phyloP scores from a whole-genome alignment of 306 rosid genomes.

The Casuarina equisetifolia region DNA sequence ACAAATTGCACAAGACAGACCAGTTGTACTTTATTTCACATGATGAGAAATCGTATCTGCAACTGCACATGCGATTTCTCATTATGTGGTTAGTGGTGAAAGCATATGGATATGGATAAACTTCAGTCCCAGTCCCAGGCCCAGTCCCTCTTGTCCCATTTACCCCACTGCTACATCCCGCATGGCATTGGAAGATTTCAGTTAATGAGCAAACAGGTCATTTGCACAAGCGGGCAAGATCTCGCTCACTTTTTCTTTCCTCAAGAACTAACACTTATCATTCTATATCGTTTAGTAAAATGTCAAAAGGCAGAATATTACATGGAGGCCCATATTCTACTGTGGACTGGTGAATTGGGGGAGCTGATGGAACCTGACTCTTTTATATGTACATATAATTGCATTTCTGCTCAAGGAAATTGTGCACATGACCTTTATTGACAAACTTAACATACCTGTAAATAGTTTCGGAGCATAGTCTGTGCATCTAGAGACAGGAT shows the following conservation, averaged over 20 bases:
- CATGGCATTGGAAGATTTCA: no score
- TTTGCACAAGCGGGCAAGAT: not conserved
- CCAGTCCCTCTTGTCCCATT: not conserved
- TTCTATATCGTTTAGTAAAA: constrained; percentile 4
- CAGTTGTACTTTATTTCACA: not conserved
- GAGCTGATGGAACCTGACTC: not conserved
- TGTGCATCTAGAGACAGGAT: constrained; percentile 81
- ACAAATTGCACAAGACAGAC: constrained; percentile 1
- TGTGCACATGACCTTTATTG: constrained; percentile 4
- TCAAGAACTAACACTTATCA: not conserved
- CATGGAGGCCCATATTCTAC: not conserved
- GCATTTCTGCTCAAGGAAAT: constrained; percentile 12
- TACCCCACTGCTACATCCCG: no score
- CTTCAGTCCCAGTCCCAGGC: no score
- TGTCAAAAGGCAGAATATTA: constrained; percentile 4
- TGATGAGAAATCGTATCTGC: not conserved
- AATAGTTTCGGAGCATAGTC: constrained; percentile 68
- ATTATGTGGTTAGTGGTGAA: no score
- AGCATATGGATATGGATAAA: no score
- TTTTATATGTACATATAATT: not conserved
- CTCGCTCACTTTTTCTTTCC: constrained; percentile 3
- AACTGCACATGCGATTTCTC: not conserved
- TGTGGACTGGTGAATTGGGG: not conserved
- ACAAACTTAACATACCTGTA: constrained; percentile 53
- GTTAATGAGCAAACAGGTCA: not conserved